Evolutionary conservation across 73 alveolate genomes (phyloP).

Genomic region (Paramecium bursaria): DNA sequence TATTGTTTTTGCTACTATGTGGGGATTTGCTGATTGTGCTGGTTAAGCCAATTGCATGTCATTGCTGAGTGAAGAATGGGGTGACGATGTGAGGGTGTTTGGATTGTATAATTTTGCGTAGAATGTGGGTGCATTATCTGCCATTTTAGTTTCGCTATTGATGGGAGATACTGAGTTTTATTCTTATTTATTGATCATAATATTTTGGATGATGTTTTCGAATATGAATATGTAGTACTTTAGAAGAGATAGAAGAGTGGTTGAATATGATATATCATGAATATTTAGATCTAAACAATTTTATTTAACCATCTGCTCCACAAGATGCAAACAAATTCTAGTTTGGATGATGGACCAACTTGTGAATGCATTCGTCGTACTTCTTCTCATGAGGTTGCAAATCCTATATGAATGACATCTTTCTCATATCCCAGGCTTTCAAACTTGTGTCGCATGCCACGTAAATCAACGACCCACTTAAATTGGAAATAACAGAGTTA

Average conservation of each 20-base stretch:
- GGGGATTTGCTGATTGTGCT: neutral
- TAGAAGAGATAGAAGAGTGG: neutral
- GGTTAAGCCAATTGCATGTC: neutral
- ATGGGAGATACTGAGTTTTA: neutral
- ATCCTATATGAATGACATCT: conserved; percentile 59
- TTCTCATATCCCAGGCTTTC: conserved; percentile 73
- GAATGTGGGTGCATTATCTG: neutral
- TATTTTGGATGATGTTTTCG: neutral
- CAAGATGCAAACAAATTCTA: conserved; percentile 47
- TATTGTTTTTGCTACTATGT: neutral
- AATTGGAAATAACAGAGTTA: conserved; percentile 43
- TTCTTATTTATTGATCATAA: too few relatives aligned
- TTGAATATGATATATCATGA: neutral
- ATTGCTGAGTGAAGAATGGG: neutral
- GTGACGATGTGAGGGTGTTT: neutral
- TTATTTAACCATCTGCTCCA: conserved; percentile 72
- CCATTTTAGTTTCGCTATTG: neutral
- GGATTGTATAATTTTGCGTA: neutral
- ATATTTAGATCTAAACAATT: conserved; percentile 56
- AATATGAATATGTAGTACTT: too few relatives aligned
- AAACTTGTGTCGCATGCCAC: conserved; percentile 53
- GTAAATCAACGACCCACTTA: conserved; percentile 19
- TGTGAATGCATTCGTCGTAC: conserved; percentile 64
- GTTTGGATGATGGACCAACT: conserved; percentile 54
- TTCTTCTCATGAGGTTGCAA: conserved; percentile 61